Conservation (phyloP, 306 rosid genomes). For the Prunus fruticosa region DNA sequence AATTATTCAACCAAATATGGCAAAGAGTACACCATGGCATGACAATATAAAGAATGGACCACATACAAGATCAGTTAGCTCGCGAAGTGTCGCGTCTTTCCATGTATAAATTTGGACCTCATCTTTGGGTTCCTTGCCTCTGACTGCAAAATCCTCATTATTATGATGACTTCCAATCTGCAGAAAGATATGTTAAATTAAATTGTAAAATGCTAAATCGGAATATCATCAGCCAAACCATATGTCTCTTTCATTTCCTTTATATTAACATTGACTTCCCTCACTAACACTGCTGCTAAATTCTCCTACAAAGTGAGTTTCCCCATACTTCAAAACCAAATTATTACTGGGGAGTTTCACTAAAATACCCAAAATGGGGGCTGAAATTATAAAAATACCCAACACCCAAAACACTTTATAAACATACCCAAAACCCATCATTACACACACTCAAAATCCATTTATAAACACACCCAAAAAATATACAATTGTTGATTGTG, state of each 20-base stretch:
- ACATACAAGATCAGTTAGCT: slow-evolving; percentile 84
- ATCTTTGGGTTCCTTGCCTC: slow-evolving; percentile 94
- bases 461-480: no score
- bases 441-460: no score
- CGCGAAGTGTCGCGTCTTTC: slow-evolving; percentile 96
- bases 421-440: no score
- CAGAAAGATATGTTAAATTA: not conserved
- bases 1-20: not conserved
- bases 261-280: not conserved
- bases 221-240: not conserved
- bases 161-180: slow-evolving; percentile 75
- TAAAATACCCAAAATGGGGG: no score
- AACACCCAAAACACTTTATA: no score
- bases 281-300: not conserved
- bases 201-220: not conserved
- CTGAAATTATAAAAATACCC: no score
- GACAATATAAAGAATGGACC: not conserved
- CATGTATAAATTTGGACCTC: slow-evolving; percentile 98
- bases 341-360: no score
- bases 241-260: not conserved
- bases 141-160: slow-evolving; percentile 75
- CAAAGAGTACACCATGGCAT: not conserved
- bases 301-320: not conserved
- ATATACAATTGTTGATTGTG: no score
- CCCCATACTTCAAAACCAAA: not conserved